Evolutionary conservation across 73 alveolate genomes (phyloP), one percentile per base, ranked within the genome.

Genomic region (Durusdinium trenchii): DNA sequence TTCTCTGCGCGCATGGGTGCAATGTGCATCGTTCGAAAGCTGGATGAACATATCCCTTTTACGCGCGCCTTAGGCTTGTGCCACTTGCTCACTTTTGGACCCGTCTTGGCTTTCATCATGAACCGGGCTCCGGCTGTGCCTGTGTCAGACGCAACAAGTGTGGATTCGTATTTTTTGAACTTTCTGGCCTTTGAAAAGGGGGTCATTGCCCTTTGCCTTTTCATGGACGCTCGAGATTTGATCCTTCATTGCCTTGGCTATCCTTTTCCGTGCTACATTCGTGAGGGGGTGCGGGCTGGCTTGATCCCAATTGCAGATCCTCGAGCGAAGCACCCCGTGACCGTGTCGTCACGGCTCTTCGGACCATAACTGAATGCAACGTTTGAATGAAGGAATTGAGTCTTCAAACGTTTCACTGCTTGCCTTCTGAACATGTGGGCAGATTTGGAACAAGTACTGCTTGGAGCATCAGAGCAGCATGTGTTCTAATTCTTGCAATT

Each of bases 1-100:
- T 86, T 86, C 62, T 28, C 82, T 5, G 95, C 83, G 6, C 95
- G 95, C 95, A 86, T 86, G 95, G 82, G 83, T 3, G 95, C 95
- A 38, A 86, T 86, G 95, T 86, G 95, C 32, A 62, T 86, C 52
- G 95, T 86, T 42, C 57, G 95, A 62, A 86, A 54, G 32, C n/a
- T 86, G 95, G 95, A 86, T 60, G 83, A 52, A 23, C 62, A 60
- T 47, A 86, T 86, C 61, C 95, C 95, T n/a, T 86, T n/a, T 83
- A 86, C 95, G n/a, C 38, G 95, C 3, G 95, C 83, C 45, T 61
- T 86, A 60, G 95, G 95, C 32, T 36, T 86, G 45, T 86, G 95
- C 95, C 95, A 86, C 42, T 61, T 86, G 82, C 38, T 86, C 61
- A 86, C 95, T 46, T 86, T 86, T 61, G 83, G 83, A 47, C 95